Percentiles rank a stretch among this genome's conserved stretches.
Evolutionary conservation across 768 basidiomycete genomes (phyloP).

Genomic region (Rhizopogon rudus): DNA sequence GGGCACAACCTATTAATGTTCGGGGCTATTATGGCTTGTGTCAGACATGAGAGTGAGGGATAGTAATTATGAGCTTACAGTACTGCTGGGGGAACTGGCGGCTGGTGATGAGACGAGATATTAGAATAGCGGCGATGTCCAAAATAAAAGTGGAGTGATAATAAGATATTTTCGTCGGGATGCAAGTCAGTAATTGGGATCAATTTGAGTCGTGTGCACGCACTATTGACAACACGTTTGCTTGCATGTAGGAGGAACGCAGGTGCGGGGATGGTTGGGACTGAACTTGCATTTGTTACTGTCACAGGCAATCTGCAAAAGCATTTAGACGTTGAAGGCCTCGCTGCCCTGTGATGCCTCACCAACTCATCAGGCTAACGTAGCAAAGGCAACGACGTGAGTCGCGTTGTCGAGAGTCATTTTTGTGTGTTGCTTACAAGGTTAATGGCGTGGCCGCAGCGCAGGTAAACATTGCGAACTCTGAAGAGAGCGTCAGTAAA

Average conservation of each 20-base stretch:
- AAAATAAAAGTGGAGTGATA: background rate
- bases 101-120: conserved; percentile 16
- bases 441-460: conserved; percentile 43
- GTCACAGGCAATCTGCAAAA: conserved; percentile 40
- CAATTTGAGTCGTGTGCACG: conserved; percentile 10
- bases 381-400: background rate
- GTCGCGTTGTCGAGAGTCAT: background rate
- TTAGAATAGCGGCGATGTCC: background rate
- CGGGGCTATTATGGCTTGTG: conserved; percentile 27
- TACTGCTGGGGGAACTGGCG: conserved; percentile 44
- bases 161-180: background rate
- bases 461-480: conserved; percentile 43
- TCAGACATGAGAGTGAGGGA: background rate
- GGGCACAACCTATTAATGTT: conserved; percentile 38
- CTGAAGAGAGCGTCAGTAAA: conserved; percentile 16
- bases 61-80: conserved; percentile 24
- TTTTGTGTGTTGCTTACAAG: conserved; percentile 27
- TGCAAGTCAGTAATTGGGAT: background rate
- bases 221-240: conserved; percentile 47
- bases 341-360: background rate
- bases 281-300: conserved; percentile 49
- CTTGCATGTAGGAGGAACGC: conserved; percentile 39
- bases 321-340: conserved; percentile 4
- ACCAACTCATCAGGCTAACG: conserved; percentile 35
- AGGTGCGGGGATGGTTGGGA: conserved; percentile 41